phyloP scores from a whole-genome alignment of 768 basidiomycete species.

The Termitomyces sp. region DNA sequence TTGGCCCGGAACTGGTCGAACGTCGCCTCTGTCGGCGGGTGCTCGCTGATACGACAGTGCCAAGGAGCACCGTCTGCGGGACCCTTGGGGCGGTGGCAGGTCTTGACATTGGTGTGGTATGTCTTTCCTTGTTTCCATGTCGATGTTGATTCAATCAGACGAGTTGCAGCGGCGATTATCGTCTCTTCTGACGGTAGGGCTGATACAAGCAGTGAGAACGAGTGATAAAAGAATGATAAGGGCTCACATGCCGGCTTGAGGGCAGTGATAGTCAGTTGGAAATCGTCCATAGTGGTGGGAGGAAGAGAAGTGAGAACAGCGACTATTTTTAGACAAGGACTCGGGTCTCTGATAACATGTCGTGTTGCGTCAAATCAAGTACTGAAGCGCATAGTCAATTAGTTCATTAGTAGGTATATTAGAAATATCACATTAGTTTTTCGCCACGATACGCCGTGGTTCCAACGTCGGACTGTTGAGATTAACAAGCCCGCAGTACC shows the following conservation, averaged over 20 bases:
- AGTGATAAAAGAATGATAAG: background rate
- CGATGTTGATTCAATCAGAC: constrained; percentile 52
- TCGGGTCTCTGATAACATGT: constrained; percentile 2
- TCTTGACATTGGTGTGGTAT: constrained; percentile 54
- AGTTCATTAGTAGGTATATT: constrained; percentile 7
- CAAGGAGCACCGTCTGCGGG: constrained; percentile 57
- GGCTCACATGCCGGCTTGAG: constrained; percentile 11
- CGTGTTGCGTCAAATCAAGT: background rate
- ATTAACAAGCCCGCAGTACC: constrained; percentile 78
- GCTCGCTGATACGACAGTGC: constrained; percentile 68
- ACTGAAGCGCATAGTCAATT: background rate
- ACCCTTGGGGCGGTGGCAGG: constrained; percentile 48
- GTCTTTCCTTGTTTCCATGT: constrained; percentile 71
- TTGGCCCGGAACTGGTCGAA: constrained; percentile 75
- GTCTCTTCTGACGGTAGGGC: constrained; percentile 61
- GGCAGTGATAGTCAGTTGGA: constrained; percentile 13
- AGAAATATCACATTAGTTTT: constrained; percentile 15
- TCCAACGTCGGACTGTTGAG: constrained; percentile 36
- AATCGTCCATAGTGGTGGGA: constrained; percentile 19
- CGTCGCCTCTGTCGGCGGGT: constrained; percentile 59
- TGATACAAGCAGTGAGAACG: constrained; percentile 21
- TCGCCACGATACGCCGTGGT: constrained; percentile 11
- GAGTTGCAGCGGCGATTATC: constrained; percentile 48
- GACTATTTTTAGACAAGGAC: constrained; percentile 9
- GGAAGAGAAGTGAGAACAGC: constrained; percentile 4